A percentile compares a stretch with the other conserved stretches of the same genome.
phyloP scores from a whole-genome alignment of 2,329 filamentous ascomycete species.

The Hawksworthiomyces lignivorus region DNA sequence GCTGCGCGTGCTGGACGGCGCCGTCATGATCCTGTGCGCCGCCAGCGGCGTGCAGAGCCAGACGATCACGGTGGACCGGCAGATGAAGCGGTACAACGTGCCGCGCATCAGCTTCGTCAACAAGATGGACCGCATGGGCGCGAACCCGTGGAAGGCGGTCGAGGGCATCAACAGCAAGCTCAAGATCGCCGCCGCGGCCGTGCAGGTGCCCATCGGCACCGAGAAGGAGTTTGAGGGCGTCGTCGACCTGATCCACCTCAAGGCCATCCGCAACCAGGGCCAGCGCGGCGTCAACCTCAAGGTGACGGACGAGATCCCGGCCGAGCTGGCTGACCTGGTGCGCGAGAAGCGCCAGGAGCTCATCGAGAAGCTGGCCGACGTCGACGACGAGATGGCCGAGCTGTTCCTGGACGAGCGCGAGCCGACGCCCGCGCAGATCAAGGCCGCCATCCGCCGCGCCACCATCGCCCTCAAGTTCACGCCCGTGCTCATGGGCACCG shows the following conservation, averaged over 20 bases:
- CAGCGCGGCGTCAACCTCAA: constrained; percentile 69
- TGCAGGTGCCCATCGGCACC: constrained; percentile 88
- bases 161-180: constrained; percentile 97
- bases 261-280: constrained; percentile 87
- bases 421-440: constrained; percentile 76
- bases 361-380: constrained; percentile 92
- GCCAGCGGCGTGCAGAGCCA: constrained; percentile 96
- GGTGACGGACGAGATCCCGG: constrained; percentile 72
- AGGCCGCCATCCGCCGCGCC: constrained; percentile 80
- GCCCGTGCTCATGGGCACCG: constrained; percentile 93
- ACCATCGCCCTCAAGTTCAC: constrained; percentile 89
- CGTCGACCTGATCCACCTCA: constrained; percentile 87
- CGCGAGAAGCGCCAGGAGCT: constrained; percentile 76
- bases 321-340: constrained; percentile 66
- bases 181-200: constrained; percentile 82
- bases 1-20: constrained; percentile 87
- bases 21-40: constrained; percentile 96
- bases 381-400: constrained; percentile 96
- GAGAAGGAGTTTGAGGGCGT: constrained; percentile 92
- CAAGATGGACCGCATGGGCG: constrained; percentile 99
- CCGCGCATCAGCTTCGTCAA: constrained; percentile 95
- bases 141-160: constrained; percentile 94
- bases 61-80: constrained; percentile 94
- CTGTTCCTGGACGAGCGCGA: constrained; percentile 82
- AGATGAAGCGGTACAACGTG: constrained; percentile 98